Conservation (phyloP, 2,329 filamentous ascomycete species). For the Fusarium floridanum region DNA sequence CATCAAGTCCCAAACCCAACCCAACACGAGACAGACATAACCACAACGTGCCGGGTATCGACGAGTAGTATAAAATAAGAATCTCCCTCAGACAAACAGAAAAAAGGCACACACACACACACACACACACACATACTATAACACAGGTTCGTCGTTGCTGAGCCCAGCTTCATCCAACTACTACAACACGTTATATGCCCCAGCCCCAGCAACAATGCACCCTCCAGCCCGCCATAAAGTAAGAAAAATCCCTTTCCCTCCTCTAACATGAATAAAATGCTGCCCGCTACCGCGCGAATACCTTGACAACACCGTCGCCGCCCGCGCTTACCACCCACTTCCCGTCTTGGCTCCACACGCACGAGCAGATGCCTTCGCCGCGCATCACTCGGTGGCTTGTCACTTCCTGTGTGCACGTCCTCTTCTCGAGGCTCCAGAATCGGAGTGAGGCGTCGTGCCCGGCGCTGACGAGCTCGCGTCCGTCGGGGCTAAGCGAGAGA, state of each 20-base stretch:
- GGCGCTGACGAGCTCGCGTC: slow-evolving; percentile 92
- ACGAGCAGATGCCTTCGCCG: slow-evolving; percentile 92
- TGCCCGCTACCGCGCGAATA: slow-evolving; percentile 68
- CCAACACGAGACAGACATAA: slow-evolving; percentile 19
- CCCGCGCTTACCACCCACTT: slow-evolving; percentile 95
- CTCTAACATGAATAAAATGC: background rate
- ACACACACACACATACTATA: slow-evolving; percentile 32
- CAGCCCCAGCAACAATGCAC: slow-evolving; percentile 33
- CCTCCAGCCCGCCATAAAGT: slow-evolving; percentile 11
- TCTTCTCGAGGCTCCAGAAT: slow-evolving; percentile 97
- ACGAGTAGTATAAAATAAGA: slow-evolving; percentile 48
- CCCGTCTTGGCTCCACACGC: slow-evolving; percentile 96
- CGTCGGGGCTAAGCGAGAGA: slow-evolving; percentile 91
- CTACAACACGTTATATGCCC: slow-evolving; percentile 14
- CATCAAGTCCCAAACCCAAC: background rate
- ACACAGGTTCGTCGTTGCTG: slow-evolving; percentile 32
- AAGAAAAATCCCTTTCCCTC: slow-evolving; percentile 9
- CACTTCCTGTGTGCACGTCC: slow-evolving; percentile 94
- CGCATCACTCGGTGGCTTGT: slow-evolving; percentile 94
- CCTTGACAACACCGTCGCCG: slow-evolving; percentile 95
- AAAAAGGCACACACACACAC: slow-evolving; percentile 9
- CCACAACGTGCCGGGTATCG: slow-evolving; percentile 51
- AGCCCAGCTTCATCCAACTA: slow-evolving; percentile 29
- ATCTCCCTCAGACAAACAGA: slow-evolving; percentile 22
- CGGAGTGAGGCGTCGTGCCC: slow-evolving; percentile 95